A percentile compares a stretch with the other conserved stretches of the same genome.
Conservation (phyloP, 441 rosid species). For the Mallotus repandus region DNA sequence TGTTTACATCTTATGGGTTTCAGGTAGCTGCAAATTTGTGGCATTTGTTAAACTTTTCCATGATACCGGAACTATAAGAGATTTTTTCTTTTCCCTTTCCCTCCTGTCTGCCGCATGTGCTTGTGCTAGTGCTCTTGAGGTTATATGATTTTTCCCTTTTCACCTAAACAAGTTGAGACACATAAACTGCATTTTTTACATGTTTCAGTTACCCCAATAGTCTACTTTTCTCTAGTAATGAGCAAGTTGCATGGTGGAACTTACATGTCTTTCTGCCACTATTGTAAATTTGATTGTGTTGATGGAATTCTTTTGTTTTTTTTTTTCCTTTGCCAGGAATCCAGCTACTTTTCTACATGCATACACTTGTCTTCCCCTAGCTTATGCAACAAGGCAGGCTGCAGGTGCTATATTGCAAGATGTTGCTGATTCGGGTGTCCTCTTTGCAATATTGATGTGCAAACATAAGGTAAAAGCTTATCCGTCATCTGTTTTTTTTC, state of each 20-base stretch:
- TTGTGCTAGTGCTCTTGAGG: neutral
- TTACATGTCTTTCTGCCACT: neutral
- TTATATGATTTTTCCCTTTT: neutral
- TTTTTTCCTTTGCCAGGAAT: conserved; percentile 47
- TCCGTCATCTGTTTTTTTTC: neutral
- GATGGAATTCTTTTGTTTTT: neutral
- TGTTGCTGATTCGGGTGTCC: conserved; percentile 87
- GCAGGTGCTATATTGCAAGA: conserved; percentile 95
- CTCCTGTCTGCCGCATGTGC: neutral
- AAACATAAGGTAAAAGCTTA: conserved; percentile 65
- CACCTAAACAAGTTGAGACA: neutral
- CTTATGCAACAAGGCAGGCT: conserved; percentile 83
- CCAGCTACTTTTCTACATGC: conserved; percentile 97
- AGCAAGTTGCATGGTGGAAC: conserved; percentile 11
- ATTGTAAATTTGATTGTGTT: conserved; percentile 7
- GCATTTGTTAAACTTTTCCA: neutral
- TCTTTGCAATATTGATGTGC: conserved; percentile 92
- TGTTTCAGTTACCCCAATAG: neutral
- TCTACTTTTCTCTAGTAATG: neutral
- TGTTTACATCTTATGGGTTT: neutral
- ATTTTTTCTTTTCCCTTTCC: neutral
- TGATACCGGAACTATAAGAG: neutral
- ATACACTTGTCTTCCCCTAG: conserved; percentile 97
- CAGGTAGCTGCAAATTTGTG: neutral
- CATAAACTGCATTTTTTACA: neutral